Base-by-base conservation (phyloP, 2,329 filamentous ascomycete species). In the Trichoderma arundinaceum region DNA sequence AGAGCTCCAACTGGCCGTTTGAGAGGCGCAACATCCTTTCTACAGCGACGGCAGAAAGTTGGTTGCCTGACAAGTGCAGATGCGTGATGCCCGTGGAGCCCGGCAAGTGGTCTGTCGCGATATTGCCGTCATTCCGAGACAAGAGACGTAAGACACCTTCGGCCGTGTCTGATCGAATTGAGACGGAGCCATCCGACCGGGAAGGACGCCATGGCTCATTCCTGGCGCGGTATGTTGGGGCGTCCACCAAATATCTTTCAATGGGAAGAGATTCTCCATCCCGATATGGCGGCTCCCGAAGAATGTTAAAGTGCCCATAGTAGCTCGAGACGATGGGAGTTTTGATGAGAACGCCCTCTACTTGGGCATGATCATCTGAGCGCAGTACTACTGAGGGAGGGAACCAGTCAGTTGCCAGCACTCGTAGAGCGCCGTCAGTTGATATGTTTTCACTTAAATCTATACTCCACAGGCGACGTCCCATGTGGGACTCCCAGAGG, bases 361-460 rank as follows among this genome's bases (percentile, higher is more conserved):
- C 74, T 10, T 77, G 74, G 64, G 80, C 81, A 66, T 80, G 75
- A 6, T 70, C 69, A n/a, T 77, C 72, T 0, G 75, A 76, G 32
- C 76, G 76, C n/a, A 80, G 72, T 1, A 73, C 71, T 4, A 28
- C 22, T 28, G 7, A 71, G 68, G 12, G 65, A 57, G 3, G 73
- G 72, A 12, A 82, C 76, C 67, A 77, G 80, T 17, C 69, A 68
- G 6, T 72, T 49, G 6, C 73, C 67, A 4, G 78, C 48, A 3
- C 35, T 51, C 7, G 76, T 10, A 86, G 70, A 3, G 76, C 69
- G 2, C 43, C 69, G 69, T 88, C 85, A 0, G 80, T 82, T 9
- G 89, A 71, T 10, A 77, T 78, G 68, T 89, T 89, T 6, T 79
- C 61, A 43, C 79, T 77, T 0, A 88, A 57, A 67, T 89, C 85